Evolutionary conservation across 352 stramenopile species (phyloP), one percentile per base, ranked within the genome.

Genomic region (Globisporangium perplexum): DNA sequence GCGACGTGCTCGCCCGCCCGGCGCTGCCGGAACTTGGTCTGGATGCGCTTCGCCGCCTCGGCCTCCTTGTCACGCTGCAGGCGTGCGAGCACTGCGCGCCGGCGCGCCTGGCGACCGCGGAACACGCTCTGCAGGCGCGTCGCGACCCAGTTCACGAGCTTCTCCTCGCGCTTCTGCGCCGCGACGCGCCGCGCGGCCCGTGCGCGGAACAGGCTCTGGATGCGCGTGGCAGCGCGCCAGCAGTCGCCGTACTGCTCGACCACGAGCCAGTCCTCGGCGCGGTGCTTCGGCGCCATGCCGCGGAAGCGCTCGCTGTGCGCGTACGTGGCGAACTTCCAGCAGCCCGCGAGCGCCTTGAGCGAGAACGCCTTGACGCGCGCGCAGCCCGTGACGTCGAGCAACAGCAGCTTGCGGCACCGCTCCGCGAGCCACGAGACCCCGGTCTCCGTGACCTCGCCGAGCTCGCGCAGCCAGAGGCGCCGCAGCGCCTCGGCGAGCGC

Each of bases 191-290:
- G 53, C 8, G 83, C 80, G 1, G 83, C 69, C 1, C 67, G 69
- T 18, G 72, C 73, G 24, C 80, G 77, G 52, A 79, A 93, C 44
- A 90, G 48, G 30, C 74, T 76, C 57, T 94, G 82, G 38, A 92
- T 85, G 26, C 65, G 63, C 14, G 79, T 73, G 7, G 80, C 82
- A 6, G 80, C 72, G n/a, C 63, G 68, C 69, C 77, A 90, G 51
- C 72, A 80, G 51, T 79, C 73, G 11, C 83, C 79, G 50, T 97
- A 96, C 11, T 93, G 70, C 45, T 96, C 84, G 20, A 98, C 82
- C 28, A 86, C 68, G 11, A 92, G 53, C 53, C 88, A 85, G 54
- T 97, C 85, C 15, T 83, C 60, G 17, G 77, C 86, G 10, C 90
- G 79, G 26, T 82, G 65, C 24, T 83, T 71, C 11, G 91, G 86